Base-by-base conservation (phyloP, 2,329 filamentous ascomycete species). In the Aquanectria penicillioides region DNA sequence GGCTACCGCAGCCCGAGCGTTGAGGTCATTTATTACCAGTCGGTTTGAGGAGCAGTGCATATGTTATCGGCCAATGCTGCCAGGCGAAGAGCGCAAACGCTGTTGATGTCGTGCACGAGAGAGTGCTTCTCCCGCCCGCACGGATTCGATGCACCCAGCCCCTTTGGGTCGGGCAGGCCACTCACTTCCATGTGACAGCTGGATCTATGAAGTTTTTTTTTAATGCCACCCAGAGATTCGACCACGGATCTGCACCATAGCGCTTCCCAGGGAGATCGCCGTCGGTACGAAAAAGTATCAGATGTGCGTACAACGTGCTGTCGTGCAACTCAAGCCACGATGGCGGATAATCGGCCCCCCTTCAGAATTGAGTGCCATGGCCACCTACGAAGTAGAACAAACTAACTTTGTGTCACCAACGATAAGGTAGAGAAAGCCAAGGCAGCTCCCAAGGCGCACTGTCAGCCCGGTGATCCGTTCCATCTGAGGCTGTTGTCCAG, bases 241-340 rank as follows among this genome's bases (percentile, higher is more conserved):
- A 33, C 38, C 50, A 56, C 61, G 20, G 46, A 43, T 56, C 57
- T 52, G 15, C 34, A 37, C 26, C 17, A 41, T 22, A 29, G 62
- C 38, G 28, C 55, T 12, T n/a, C 22, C n/a, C 17, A 28, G 58
- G 52, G 67, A 64, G 60, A 62, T 56, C 59, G 47, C 61, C 64
- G 60, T 57, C n/a, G 31, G 61, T 51, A 51, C 47, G 53, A 46
- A 46, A 20, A 29, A 43, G 63, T 53, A 65, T 58, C 61, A 62
- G 46, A 22, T 26, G 57, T 58, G 53, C 44, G 55, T 54, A 62
- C 63, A 48, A 52, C 60, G 34, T 59, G 41, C 43, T 59, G 60
- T 40, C 48, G 66, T 68, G 57, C 56, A 53, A 56, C 26, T 57
- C 49, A 34, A 60, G 61, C 66, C 66, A 69, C 61, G 60, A 61